phyloP scores from a whole-genome alignment of 1,284 basidiomycete genomes.

The Sanguinoderma infundibulare region DNA sequence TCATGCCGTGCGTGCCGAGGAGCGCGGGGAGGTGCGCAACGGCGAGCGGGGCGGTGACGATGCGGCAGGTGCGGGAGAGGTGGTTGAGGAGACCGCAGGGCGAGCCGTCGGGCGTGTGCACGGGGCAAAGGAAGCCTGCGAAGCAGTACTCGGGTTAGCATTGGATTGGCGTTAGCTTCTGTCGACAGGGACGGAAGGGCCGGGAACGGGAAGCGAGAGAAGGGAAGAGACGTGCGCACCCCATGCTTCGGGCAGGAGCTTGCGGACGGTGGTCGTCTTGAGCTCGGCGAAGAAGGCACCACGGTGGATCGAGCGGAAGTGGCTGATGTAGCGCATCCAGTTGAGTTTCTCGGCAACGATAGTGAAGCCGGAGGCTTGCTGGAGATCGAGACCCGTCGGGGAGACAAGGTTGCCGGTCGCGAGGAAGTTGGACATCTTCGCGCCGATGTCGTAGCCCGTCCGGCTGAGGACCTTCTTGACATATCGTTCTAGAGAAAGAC shows the following conservation, averaged over 20 bases:
- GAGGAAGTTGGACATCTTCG: constrained; percentile 91
- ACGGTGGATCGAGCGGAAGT: constrained; percentile 98
- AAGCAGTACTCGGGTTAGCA: constrained; percentile 14
- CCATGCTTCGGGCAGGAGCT: constrained; percentile 98
- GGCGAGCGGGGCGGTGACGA: constrained; percentile 81
- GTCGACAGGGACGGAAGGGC: not conserved
- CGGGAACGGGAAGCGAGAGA: not conserved
- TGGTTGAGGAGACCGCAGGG: constrained; percentile 99
- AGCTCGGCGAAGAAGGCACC: constrained; percentile 99
- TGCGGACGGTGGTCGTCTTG: constrained; percentile 98
- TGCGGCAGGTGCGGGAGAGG: constrained; percentile 91
- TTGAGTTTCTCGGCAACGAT: constrained; percentile 99
- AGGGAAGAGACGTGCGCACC: constrained; percentile 51
- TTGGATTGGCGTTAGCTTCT: not conserved
- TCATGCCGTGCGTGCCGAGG: constrained; percentile 93
- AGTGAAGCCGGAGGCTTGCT: constrained; percentile 97
- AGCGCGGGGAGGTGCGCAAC: constrained; percentile 84
- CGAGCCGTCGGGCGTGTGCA: constrained; percentile 98
- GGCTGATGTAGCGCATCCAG: constrained; percentile 97
- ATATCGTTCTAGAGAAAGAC: constrained; percentile 67
- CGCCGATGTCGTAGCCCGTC: constrained; percentile 92
- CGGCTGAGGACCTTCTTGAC: constrained; percentile 79
- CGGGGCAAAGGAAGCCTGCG: constrained; percentile 94
- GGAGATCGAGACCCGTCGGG: constrained; percentile 94
- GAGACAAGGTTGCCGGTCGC: constrained; percentile 98